Base-by-base conservation (phyloP, 1,284 basidiomycete genomes). In the Apiotrichum sp. region DNA sequence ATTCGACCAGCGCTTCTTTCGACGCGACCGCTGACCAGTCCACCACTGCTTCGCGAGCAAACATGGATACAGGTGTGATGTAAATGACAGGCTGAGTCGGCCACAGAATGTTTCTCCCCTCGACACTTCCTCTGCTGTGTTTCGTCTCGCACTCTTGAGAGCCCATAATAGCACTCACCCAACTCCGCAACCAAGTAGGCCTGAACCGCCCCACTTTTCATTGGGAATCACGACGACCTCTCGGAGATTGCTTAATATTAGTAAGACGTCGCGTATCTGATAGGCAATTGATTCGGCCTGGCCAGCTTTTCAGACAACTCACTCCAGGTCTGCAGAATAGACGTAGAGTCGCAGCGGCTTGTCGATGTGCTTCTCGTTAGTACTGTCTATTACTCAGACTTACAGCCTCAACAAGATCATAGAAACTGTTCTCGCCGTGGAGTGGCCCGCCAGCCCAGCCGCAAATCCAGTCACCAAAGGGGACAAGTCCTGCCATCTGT, bases 361-460 rank as follows among this genome's bases (percentile, higher is more conserved):
- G 68, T 97, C 93, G 52, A 89, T 83, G 75, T 98, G 92, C 88
- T 93, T 63, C 8, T n/a, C 4, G 53, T 55, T 33, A 58, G 53
- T 31, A 35, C 34, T 34, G 6, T 31, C 9, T 31, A 6, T 31
- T 29, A 6, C 29, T n/a, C 3, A 6, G 3, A 51, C 32, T 22
- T 72, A 90, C 89, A 42, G 86, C 84, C 79, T 98, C 96, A 34
- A 98, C 90, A 3, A 98, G 80, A 62, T 96, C 90, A 75, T 98
- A 98, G 68, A 98, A 98, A 70, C 98, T 93, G 60, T 87, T 87
- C 75, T 98, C 95, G n/a, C 88, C 85, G 61, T 86, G 83, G 48
- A 97, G 78, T 1, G 90, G 87, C 5, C 95, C 95, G 11, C 93
- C 93, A 10, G 92, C 91, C 89, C 93, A 98, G 34, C 95, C 93